Evolutionary conservation across 2,329 filamentous ascomycete species (phyloP), one percentile per base, ranked within the genome.

Genomic region (Botrytis tulipae): DNA sequence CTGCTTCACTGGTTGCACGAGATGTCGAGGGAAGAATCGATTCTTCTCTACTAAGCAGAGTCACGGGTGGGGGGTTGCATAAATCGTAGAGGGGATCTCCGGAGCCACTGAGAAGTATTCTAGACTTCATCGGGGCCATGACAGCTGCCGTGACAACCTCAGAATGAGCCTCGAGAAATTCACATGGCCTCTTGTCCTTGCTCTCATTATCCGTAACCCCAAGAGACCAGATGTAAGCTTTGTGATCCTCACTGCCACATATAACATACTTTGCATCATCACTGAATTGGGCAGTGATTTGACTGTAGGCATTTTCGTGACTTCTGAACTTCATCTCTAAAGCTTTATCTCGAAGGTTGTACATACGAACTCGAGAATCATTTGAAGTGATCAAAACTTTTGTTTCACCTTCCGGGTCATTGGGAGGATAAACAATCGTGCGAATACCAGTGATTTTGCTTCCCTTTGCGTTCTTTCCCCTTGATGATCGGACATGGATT

Each of bases 391-490:
- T 90, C 10, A 99, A 85, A 4, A 99, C 85, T 79, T 97, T 97
- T 69, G 93, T 87, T 71, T 95, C 92, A 4, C 78, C 79, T 71
- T 87, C 87, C 3, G 84, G 84, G 69, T 87, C 84, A 35, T 86
- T 84, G 3, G 86, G 85, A 7, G 90, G 89, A 67, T 89, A 85
- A 25, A 84, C 82, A 76, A 91, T 90, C 0, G 94, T 92, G 79
- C 95, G 91, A 71, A 99, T 97, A 10, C 94, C 95, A 0, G 96
- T 98, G 78, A 99, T 97, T 81, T 99, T 99, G 84, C 94, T 97
- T 9, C 95, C 95, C 81, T 97, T 98, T 7, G 95, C 92, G 80
- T 98, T 98, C 80, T 94, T 95, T 4, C 96, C 95, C 74, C 95
- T 88, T 0, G 94, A 94, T 0, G 95, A 98, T 62, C 95, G 91